Percentiles rank a stretch among this genome's conserved stretches.
Conservation (phyloP, 2,329 filamentous ascomycete species). For the Myotisia sp. region DNA sequence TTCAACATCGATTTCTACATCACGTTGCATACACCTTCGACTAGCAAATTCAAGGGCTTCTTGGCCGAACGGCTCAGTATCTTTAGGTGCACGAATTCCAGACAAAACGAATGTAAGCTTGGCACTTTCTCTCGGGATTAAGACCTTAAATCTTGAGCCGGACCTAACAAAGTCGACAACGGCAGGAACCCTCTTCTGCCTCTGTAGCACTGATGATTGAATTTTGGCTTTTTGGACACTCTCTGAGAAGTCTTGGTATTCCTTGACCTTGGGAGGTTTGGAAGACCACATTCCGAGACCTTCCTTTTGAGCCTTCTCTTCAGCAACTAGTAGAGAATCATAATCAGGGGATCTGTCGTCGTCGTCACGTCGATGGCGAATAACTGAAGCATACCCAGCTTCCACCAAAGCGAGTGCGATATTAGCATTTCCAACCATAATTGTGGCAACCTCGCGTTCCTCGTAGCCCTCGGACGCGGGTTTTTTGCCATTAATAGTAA, state of each 20-base stretch:
- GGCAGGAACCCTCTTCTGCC: slow-evolving; percentile 83
- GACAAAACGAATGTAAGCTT: slow-evolving; percentile 92
- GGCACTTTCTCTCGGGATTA: slow-evolving; percentile 82
- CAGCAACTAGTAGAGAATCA: slow-evolving; percentile 42
- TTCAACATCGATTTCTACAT: slow-evolving; percentile 90
- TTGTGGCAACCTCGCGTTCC: slow-evolving; percentile 83
- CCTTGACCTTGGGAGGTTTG: slow-evolving; percentile 69
- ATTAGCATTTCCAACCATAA: slow-evolving; percentile 73
- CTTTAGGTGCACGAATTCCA: slow-evolving; percentile 75
- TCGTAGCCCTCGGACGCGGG: slow-evolving; percentile 82
- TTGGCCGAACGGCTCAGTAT: slow-evolving; percentile 84
- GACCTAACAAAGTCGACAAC: slow-evolving; percentile 96
- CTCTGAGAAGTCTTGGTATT: slow-evolving; percentile 82
- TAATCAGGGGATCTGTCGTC: slow-evolving; percentile 89
- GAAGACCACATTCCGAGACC: slow-evolving; percentile 91
- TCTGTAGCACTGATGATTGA: slow-evolving; percentile 70
- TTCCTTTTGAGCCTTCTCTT: slow-evolving; percentile 57
- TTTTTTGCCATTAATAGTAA: slow-evolving; percentile 80
- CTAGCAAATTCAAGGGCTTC: slow-evolving; percentile 88
- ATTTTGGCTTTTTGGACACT: slow-evolving; percentile 90
- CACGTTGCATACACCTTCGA: slow-evolving; percentile 76
- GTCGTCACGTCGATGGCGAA: slow-evolving; percentile 88
- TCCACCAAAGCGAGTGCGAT: slow-evolving; percentile 75
- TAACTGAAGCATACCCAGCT: slow-evolving; percentile 83
- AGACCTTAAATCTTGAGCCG: slow-evolving; percentile 82